Evolutionary conservation across 23 red algal genomes (phyloP).

Genomic region (Chondrus crispus): DNA sequence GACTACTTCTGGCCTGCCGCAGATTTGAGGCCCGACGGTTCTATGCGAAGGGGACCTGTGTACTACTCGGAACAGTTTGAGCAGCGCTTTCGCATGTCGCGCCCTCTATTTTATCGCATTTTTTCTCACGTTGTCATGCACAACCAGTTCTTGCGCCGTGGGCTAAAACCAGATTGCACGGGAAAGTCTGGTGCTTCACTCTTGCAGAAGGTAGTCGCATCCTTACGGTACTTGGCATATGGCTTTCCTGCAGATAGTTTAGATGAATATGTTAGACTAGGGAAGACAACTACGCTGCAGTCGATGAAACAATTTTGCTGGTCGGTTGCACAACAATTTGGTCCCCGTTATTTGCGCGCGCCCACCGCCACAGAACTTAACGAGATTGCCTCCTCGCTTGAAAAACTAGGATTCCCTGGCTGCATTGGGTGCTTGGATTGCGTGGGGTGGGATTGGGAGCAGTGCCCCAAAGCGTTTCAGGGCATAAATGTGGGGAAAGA

Average conservation of each 20-base stretch:
- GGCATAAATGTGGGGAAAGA: conserved; percentile 6
- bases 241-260: not conserved
- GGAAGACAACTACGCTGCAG: not conserved
- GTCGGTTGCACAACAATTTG: not conserved
- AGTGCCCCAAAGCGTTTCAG: not conserved
- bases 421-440: conserved; percentile 23
- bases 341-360: not conserved
- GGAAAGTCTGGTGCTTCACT: not conserved
- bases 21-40: not conserved
- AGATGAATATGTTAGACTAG: not conserved
- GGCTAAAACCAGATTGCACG: not conserved
- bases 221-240: not conserved
- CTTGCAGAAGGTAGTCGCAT: not conserved
- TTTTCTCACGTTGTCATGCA: not conserved
- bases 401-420: not conserved
- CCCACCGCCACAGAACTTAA: not conserved
- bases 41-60: not conserved
- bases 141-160: not conserved
- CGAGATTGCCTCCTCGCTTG: not conserved
- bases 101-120: not conserved
- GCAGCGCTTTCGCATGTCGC: not conserved
- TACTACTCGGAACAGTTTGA: not conserved
- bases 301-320: not conserved
- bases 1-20: not conserved
- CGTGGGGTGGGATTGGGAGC: not conserved